Base-by-base conservation (phyloP, 2,329 filamentous ascomycete genomes). In the Fusarium scirpi region DNA sequence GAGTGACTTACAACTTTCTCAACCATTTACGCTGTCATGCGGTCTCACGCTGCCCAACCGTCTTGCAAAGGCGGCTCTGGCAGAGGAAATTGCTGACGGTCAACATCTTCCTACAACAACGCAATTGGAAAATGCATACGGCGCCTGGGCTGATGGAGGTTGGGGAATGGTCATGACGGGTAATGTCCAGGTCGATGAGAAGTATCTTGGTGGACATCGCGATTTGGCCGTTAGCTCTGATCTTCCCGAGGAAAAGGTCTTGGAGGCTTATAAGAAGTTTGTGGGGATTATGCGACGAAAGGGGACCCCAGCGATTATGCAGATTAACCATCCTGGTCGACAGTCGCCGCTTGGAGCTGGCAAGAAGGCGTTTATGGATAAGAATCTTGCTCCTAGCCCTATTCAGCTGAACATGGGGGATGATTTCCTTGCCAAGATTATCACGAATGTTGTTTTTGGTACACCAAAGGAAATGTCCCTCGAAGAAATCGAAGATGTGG, bases 21-120 rank as follows among this genome's bases (percentile, higher is more conserved):
- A 83, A 29, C 81, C 85, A 0, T 72, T 87, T 18, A 85, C 82
- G 40, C 80, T 89, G 2, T 84, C 85, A 65, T 87, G 85, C 73
- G 88, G 88, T 2, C 79, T 90, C 27, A 82, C 80, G 1, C 75
- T 90, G 5, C 85, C 85, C 5, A 90, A 90, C 71, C 84, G 87
- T 8, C 80, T 90, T 3, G 80, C 76, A 46, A 82, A 86, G 69
- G 81, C 87, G 46, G 85, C 87, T 32, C 82, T 89, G 78, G 81
- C 85, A 7, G 84, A 87, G 67, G 68, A 69, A 7, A 76, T 85
- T 74, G 78, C 80, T 27, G 79, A 82, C 67, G 75, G 73, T 8
- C 76, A 84, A 59, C 67, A 84, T 29, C 79, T 83, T 1, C 86
- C 86, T 1, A 81, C 80, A 15, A 43, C 70, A 25, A 72, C 82